These are phyloP conservation scores for Ceratorhiza oryzae-sativae DNA, from an alignment of 1,284 basidiomycete genomes.

Conservation along the genomic window DNA sequence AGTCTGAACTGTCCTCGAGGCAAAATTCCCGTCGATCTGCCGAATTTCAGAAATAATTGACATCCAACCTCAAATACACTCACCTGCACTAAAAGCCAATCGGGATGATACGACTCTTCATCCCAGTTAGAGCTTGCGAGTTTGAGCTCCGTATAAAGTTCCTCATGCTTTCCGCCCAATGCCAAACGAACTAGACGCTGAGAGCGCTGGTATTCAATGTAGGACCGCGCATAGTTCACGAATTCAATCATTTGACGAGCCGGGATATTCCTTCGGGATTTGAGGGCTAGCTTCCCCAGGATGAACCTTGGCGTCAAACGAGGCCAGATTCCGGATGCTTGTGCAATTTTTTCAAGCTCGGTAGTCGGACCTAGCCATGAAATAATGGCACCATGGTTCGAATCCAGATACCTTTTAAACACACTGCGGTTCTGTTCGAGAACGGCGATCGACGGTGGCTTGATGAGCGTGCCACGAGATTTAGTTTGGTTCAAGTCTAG, in stretches of 20 bases:
- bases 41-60: background rate
- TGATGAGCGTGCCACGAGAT: background rate
- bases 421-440: background rate
- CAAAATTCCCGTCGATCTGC: conserved; percentile 57
- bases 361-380: background rate
- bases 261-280: background rate
- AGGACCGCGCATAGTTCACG: background rate
- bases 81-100: conserved; percentile 29
- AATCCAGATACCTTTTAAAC: no score
- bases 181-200: background rate
- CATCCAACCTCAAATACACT: background rate
- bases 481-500: background rate
- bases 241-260: background rate
- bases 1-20: conserved; percentile 55
- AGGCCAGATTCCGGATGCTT: conserved; percentile 29
- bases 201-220: conserved; percentile 8
- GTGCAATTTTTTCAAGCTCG: background rate
- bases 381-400: no score
- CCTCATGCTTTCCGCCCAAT: background rate
- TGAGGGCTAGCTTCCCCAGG: background rate
- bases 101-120: background rate
- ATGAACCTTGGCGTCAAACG: background rate
- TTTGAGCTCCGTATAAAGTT: conserved; percentile 11
- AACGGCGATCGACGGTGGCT: background rate
- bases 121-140: background rate